These are phyloP conservation scores for Suillus subaureus DNA, from an alignment of 768 basidiomycete genomes.

Conservation along the genomic window DNA sequence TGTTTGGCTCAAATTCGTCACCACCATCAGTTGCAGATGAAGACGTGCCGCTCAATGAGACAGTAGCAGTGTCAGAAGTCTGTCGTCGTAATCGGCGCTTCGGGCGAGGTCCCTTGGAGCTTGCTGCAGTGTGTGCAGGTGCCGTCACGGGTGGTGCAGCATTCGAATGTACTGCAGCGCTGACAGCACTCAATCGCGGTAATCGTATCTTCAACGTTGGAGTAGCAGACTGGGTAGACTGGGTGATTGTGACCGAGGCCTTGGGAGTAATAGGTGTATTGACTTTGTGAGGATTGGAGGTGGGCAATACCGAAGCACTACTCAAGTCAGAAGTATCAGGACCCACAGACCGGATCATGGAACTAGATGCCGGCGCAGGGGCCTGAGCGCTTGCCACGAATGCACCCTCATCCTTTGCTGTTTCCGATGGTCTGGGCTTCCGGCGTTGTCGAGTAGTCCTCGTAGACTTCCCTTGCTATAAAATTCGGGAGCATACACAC, in stretches of 20 bases:
- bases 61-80: slow-evolving; percentile 26
- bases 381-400: slow-evolving; percentile 8
- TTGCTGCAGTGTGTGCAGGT: slow-evolving; percentile 24
- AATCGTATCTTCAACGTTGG: slow-evolving; percentile 38
- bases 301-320: background rate
- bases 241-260: slow-evolving; percentile 37
- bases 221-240: slow-evolving; percentile 32
- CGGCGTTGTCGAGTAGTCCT: slow-evolving; percentile 26
- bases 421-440: slow-evolving; percentile 23
- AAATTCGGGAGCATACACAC: slow-evolving; percentile 3
- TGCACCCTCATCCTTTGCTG: slow-evolving; percentile 17
- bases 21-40: slow-evolving; percentile 31
- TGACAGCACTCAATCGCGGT: slow-evolving; percentile 34
- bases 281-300: slow-evolving; percentile 1
- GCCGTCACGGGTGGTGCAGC: slow-evolving; percentile 20
- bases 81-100: slow-evolving; percentile 30
- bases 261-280: slow-evolving; percentile 33
- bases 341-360: slow-evolving; percentile 1
- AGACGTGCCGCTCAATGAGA: slow-evolving; percentile 34
- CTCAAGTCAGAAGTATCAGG: slow-evolving; percentile 3
- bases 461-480: slow-evolving; percentile 17
- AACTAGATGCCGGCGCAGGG: slow-evolving; percentile 18
- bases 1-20: slow-evolving; percentile 29
- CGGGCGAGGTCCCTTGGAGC: slow-evolving; percentile 27
- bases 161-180: slow-evolving; percentile 25